A percentile compares a stretch with the other conserved stretches of the same genome.
phyloP scores from a whole-genome alignment of 768 basidiomycete genomes.

The Russula compacta region DNA sequence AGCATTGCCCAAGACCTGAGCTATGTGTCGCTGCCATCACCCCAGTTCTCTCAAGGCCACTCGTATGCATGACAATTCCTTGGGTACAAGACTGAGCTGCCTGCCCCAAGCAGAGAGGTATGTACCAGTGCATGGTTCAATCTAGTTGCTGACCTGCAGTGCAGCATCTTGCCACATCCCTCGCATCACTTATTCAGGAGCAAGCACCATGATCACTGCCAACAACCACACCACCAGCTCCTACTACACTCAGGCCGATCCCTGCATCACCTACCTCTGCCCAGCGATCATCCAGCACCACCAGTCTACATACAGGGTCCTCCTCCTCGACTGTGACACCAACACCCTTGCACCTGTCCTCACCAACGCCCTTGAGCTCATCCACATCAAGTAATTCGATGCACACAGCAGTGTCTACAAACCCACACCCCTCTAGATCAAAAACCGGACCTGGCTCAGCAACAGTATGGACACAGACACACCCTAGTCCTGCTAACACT shows the following conservation, averaged over 20 bases:
- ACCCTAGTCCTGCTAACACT: constrained; percentile 2
- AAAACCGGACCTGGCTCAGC: background rate
- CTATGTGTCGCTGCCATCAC: too few species aligned
- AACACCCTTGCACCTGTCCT: constrained; percentile 15
- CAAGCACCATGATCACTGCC: too few species aligned
- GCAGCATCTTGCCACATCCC: constrained; percentile 8
- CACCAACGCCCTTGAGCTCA: constrained; percentile 14
- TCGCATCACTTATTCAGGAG: constrained; percentile 2
- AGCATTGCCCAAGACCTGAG: too few species aligned
- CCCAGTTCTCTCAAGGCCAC: too few species aligned
- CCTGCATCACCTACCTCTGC: background rate
- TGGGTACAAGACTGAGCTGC: constrained; percentile 60
- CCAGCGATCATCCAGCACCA: background rate
- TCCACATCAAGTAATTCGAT: constrained; percentile 18
- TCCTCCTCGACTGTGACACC: constrained; percentile 14
- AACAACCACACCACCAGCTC: background rate
- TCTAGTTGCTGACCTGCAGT: constrained; percentile 2
- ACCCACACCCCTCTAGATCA: constrained; percentile 2
- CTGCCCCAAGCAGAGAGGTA: constrained; percentile 42
- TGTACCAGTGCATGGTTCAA: constrained; percentile 19
- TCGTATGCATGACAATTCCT: constrained; percentile 71
- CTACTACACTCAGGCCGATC: background rate
- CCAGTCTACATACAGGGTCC: too few species aligned
- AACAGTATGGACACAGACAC: background rate
- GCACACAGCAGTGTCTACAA: constrained; percentile 17